These are phyloP conservation scores for Trichosporon sp. DNA, from an alignment of 1,284 basidiomycete species.

Conservation along the genomic window DNA sequence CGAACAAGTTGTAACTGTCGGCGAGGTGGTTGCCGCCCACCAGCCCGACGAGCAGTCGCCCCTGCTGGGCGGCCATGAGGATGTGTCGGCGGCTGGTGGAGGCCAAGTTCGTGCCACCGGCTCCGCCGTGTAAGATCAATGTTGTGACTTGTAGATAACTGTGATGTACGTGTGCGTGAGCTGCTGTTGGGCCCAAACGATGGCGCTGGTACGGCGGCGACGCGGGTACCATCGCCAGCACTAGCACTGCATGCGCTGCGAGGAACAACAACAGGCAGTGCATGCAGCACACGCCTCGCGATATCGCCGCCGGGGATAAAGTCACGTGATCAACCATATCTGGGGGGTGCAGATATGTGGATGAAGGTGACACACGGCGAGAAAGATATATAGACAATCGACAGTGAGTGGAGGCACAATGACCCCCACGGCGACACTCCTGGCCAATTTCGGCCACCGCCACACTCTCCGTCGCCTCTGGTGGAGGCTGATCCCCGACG, in stretches of 20 bases:
- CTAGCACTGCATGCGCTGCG: too few species aligned
- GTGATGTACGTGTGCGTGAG: background rate
- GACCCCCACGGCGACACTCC: conserved; percentile 11
- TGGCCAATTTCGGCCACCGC: conserved; percentile 6
- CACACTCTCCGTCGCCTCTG: conserved; percentile 18
- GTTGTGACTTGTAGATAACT: background rate
- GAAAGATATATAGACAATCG: conserved; percentile 8
- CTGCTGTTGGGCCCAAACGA: too few species aligned
- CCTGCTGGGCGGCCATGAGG: conserved; percentile 35
- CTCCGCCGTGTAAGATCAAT: background rate
- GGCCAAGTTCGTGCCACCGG: conserved; percentile 29
- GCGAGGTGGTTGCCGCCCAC: conserved; percentile 46
- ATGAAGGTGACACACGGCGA: conserved; percentile 1
- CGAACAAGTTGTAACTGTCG: conserved; percentile 48
- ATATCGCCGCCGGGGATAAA: conserved; percentile 14
- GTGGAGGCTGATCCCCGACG: conserved; percentile 20
- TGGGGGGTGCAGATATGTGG: background rate
- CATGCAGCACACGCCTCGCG: background rate
- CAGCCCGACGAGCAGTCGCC: conserved; percentile 46
- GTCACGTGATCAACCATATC: background rate
- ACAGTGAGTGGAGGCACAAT: conserved; percentile 5
- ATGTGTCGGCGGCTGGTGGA: conserved; percentile 22
- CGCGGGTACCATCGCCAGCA: too few species aligned
- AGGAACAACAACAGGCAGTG: too few species aligned
- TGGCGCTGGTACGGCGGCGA: too few species aligned